Evolutionary conservation across 2,329 filamentous ascomycete species (phyloP).

Genomic region (Aspergillus sp.): DNA sequence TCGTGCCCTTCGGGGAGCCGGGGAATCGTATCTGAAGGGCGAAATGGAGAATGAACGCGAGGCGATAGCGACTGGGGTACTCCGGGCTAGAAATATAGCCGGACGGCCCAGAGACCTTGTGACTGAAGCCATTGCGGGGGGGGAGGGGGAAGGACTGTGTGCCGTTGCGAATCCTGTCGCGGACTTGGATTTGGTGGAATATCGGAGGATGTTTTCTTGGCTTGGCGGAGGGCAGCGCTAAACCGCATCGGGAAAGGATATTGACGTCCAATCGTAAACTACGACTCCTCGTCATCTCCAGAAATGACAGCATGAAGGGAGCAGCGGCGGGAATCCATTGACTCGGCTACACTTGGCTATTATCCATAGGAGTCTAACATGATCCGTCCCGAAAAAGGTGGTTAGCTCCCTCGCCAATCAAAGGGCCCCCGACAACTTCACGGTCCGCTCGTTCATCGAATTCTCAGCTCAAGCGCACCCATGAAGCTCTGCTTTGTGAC

Average conservation of each 20-base stretch:
- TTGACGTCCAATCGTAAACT: not conserved
- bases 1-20: constrained; percentile 20
- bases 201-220: constrained; percentile 14
- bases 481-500: constrained; percentile 67
- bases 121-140: constrained; percentile 31
- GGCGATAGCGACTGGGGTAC: constrained; percentile 17
- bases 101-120: constrained; percentile 32
- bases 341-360: too few relatives aligned
- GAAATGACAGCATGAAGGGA: too few relatives aligned
- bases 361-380: not conserved
- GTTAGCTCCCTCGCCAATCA: not conserved
- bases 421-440: not conserved
- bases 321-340: too few relatives aligned
- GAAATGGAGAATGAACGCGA: constrained; percentile 30
- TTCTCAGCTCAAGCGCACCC: constrained; percentile 1
- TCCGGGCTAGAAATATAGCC: constrained; percentile 24
- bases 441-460: constrained; percentile 4
- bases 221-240: constrained; percentile 14
- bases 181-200: constrained; percentile 7
- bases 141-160: constrained; percentile 2
- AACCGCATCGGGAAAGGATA: constrained; percentile 5
- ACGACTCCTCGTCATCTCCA: not conserved
- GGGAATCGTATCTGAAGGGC: constrained; percentile 27
- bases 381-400: not conserved
- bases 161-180: constrained; percentile 2